Evolutionary conservation across 192 early-diverging fungal genomes (phyloP), one percentile per base, ranked within the genome.

Genomic region (Mortierella hygrophila): DNA sequence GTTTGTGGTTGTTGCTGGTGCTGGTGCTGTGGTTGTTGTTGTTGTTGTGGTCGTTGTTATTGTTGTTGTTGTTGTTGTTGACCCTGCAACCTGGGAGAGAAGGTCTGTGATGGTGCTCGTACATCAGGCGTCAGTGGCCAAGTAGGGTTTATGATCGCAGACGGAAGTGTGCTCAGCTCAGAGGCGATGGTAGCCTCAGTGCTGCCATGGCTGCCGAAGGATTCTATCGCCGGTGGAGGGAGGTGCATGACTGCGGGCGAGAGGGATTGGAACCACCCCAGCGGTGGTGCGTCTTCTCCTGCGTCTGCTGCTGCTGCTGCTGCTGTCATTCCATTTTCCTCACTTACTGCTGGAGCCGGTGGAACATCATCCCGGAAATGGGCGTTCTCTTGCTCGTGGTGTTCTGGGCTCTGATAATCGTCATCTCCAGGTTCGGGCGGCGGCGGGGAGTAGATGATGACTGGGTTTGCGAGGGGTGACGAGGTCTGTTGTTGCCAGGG

Each of bases 161-260:
- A 4, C 13, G 13, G 26, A 65, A 32, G 60, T 4, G 11, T 11
- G 23, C 6, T 26, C 16, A 13, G 60, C 11, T 5, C 11, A 32
- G 26, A 29, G 57, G n/a, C 60, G 60, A 32, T 9, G 4, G 35
- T 10, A 0, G 29, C 10, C 3, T 65, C 29, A 29, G 10, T 29
- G 23, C 60, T 65, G 10, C 26, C 29, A 29, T 15, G n/a, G 26
- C 26, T 65, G 9, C 11, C 26, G 8, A 16, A 32, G 13, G 15
- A 35, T 10, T 72, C 42, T 11, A 46, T 41, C n/a, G 26, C 15
- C 26, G 71, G 26, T 29, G 46, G 71, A 49, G 46, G 71, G 26
- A 72, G 29, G 44, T 72, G 71, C 42, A 52, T 72, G 26, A 72
- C 52, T 46, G 44, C 44, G 10, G 71, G 71, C 4, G 71, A 72